A percentile compares a stretch with the other conserved stretches of the same genome.
These are phyloP conservation scores for Sutorius australiensis DNA, from an alignment of 768 basidiomycete species.

Conservation along the genomic window DNA sequence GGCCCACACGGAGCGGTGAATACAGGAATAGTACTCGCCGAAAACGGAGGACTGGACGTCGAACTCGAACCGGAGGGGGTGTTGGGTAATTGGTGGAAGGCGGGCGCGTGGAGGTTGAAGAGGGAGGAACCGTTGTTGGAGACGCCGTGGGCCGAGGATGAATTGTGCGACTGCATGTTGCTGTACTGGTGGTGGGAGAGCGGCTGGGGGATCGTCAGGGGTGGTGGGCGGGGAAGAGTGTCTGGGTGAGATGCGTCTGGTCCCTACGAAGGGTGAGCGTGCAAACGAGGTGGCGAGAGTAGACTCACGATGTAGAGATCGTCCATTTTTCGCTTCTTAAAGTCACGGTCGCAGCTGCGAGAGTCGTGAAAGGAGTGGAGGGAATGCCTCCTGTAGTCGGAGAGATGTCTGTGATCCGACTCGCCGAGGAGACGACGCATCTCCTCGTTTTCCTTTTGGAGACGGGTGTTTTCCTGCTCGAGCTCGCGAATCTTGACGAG, in stretches of 20 bases:
- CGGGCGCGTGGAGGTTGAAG: slow-evolving; percentile 52
- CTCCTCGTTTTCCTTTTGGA: slow-evolving; percentile 72
- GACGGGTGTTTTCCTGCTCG: slow-evolving; percentile 71
- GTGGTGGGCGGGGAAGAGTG: slow-evolving; percentile 43
- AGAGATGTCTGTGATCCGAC: slow-evolving; percentile 34
- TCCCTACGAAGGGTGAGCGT: slow-evolving; percentile 30
- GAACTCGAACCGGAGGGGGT: slow-evolving; percentile 71
- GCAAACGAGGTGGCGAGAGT: neutral
- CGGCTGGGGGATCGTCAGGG: slow-evolving; percentile 60
- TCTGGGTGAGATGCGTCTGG: slow-evolving; percentile 43
- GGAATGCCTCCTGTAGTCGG: slow-evolving; percentile 48
- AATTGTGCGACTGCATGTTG: slow-evolving; percentile 37
- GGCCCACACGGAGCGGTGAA: slow-evolving; percentile 26
- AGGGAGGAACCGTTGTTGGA: slow-evolving; percentile 39
- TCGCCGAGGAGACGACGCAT: slow-evolving; percentile 64
- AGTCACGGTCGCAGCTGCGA: slow-evolving; percentile 52
- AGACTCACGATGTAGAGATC: slow-evolving; percentile 49
- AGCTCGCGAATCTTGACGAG: slow-evolving; percentile 76
- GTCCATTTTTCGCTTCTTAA: slow-evolving; percentile 61
- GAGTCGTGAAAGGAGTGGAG: slow-evolving; percentile 46
- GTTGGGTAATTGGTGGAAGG: slow-evolving; percentile 61
- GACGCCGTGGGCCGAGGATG: slow-evolving; percentile 38
- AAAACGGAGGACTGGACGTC: slow-evolving; percentile 78
- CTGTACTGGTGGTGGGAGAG: slow-evolving; percentile 48
- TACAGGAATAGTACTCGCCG: slow-evolving; percentile 67